These are phyloP conservation scores for Thuidium tamariscinum DNA, from an alignment of 225 moss, liverwort and hornwort species.

Conservation along the genomic window DNA sequence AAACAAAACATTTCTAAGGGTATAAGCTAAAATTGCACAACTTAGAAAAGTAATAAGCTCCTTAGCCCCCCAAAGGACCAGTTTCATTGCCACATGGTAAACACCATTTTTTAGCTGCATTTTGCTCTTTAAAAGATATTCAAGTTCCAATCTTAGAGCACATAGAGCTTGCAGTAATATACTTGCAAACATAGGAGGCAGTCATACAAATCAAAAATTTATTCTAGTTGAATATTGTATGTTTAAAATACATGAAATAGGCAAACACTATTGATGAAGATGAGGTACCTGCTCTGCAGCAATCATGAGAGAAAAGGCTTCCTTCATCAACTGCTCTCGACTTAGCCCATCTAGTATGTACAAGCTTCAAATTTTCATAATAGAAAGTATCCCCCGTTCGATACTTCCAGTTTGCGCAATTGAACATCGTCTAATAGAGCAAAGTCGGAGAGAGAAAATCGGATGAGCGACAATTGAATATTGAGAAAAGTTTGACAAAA, in stretches of 20 bases:
- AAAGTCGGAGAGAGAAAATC: too few species aligned
- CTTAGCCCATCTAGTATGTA: constrained; percentile 62
- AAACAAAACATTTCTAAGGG: background rate
- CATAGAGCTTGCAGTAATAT: background rate
- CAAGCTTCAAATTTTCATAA: too few species aligned
- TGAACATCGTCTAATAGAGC: too few species aligned
- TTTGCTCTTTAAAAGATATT: background rate
- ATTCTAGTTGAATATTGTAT: background rate
- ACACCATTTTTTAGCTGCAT: background rate
- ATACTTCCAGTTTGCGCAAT: too few species aligned
- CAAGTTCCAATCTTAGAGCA: background rate
- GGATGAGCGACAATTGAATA: too few species aligned
- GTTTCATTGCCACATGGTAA: background rate
- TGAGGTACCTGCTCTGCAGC: constrained; percentile 71
- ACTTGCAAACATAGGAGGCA: background rate
- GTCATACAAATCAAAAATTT: background rate
- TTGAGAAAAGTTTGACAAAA: too few species aligned
- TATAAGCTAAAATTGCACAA: background rate
- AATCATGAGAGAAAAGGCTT: constrained; percentile 75
- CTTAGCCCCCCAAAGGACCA: background rate
- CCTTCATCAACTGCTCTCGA: constrained; percentile 78
- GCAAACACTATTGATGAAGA: background rate
- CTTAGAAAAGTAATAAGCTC: background rate
- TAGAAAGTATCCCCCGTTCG: too few species aligned
- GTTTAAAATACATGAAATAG: background rate